Base-by-base conservation (phyloP, 176 grass and related monocot genomes). In the Zoysia japonica region DNA sequence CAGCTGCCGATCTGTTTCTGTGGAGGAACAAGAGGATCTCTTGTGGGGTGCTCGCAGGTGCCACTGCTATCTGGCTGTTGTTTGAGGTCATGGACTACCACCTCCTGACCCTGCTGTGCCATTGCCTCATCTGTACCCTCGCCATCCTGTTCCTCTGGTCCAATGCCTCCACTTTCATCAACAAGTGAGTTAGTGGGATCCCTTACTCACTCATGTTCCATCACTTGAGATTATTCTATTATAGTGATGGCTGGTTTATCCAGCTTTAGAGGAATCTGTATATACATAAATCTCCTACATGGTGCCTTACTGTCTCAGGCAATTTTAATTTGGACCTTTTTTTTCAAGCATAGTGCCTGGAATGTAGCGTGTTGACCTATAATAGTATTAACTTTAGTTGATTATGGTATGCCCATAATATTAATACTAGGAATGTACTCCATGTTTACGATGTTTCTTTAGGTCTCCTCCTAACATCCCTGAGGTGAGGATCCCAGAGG, bases 21-120 rank as follows among this genome's bases (percentile, higher is more conserved):
- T 97, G 95, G 95, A 97, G 91, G 89, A 90, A 97, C 87, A 97
- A 94, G 85, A 97, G 67, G 74, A 85, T 94, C 47, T 97, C 94
- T 1, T 85, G 80, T 4, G 85, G 82, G 20, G 87, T 88, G 51
- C 91, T 97, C 0, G 85, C 84, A 1, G 85, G 82, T 0, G 89
- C 89, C 6, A 97, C 94, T 2, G 77, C 85, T 67, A 82, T 94
- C 71, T 97, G 94, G 94, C 63, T 97, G 49, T 76, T 97, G 47
- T 97, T 97, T 74, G 94, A 94, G 82, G 85, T 97, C 60, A 80
- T 97, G 80, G 94, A 97, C 9, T 97, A 97, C 83, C 80, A 84
- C 13, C 77, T 97, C 40, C 85, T 97, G 15, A 87, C 89, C 48
- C 70, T 97, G 56, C 35, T 91, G 10, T 87, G 87, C 74, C 89